phyloP scores from a whole-genome alignment of 805 yeast genomes.

The Diddensiella santjacobensis region DNA sequence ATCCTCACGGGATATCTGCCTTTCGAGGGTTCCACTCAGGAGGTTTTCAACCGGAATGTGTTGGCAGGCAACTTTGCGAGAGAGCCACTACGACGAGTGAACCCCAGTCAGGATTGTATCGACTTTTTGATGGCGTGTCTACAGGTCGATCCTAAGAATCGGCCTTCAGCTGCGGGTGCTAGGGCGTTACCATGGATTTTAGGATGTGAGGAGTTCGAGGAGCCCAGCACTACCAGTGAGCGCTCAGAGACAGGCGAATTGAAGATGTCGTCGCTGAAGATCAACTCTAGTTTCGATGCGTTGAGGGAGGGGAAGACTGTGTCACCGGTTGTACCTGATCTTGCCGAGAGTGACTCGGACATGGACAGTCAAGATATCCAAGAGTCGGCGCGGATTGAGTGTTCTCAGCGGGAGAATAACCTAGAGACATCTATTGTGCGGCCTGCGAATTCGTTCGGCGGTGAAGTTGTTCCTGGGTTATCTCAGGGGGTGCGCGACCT shows the following conservation, averaged over 20 bases:
- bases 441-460: neutral
- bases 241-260: constrained; percentile 1
- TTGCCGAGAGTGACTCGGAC: constrained; percentile 17
- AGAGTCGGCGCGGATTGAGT: constrained; percentile 26
- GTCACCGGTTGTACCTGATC: constrained; percentile 3
- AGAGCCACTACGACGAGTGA: constrained; percentile 51
- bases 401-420: constrained; percentile 15
- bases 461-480: neutral
- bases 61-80: constrained; percentile 65
- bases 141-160: constrained; percentile 67
- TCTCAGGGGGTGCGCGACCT: constrained; percentile 5
- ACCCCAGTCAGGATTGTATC: constrained; percentile 63
- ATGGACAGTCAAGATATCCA: constrained; percentile 22
- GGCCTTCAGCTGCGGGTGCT: constrained; percentile 76
- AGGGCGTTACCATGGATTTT: constrained; percentile 79
- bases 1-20: constrained; percentile 91
- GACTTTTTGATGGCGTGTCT: constrained; percentile 68
- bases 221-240: constrained; percentile 1
- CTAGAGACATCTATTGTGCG: neutral
- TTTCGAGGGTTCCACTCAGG: constrained; percentile 89
- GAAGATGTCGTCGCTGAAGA: constrained; percentile 5
- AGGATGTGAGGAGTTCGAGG: constrained; percentile 21
- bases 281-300: constrained; percentile 4
- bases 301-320: neutral
- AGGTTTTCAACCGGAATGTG: constrained; percentile 73